phyloP scores from a whole-genome alignment of 768 basidiomycete species.

The Trametes villosa region DNA sequence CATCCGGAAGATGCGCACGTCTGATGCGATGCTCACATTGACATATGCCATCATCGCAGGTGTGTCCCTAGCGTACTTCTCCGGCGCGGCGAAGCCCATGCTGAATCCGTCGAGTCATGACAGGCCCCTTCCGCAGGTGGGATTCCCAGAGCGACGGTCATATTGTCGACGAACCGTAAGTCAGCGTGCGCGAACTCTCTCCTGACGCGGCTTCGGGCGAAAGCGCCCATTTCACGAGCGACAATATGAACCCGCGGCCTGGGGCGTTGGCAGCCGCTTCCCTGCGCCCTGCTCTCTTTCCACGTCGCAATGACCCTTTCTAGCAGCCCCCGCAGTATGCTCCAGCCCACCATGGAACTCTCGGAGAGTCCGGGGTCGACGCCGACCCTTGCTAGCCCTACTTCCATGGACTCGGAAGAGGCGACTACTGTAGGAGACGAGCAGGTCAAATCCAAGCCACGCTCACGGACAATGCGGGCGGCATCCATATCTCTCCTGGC shows the following conservation, averaged over 20 bases:
- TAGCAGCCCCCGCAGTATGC: neutral
- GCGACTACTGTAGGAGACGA: constrained; percentile 4
- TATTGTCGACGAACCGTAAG: neutral
- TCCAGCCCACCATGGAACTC: too few species aligned
- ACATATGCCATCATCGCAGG: neutral
- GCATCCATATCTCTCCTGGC: constrained; percentile 1
- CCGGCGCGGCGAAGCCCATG: neutral
- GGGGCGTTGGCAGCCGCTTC: too few species aligned
- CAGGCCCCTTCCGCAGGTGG: too few species aligned
- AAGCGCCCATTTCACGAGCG: too few species aligned
- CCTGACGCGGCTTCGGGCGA: too few species aligned
- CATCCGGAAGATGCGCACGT: neutral
- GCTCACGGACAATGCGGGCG: neutral
- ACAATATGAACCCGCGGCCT: too few species aligned
- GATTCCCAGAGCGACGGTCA: neutral
- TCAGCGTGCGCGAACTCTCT: neutral
- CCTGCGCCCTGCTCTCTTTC: too few species aligned
- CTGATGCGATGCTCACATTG: neutral
- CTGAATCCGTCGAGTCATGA: neutral
- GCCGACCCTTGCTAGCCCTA: neutral
- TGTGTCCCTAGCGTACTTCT: neutral
- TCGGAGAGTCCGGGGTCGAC: constrained; percentile 1
- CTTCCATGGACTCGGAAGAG: neutral
- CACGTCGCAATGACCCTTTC: neutral
- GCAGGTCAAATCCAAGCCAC: neutral